Evolutionary conservation across 2,329 filamentous ascomycete species (phyloP).

Genomic region (Trichoderma guizhouense): DNA sequence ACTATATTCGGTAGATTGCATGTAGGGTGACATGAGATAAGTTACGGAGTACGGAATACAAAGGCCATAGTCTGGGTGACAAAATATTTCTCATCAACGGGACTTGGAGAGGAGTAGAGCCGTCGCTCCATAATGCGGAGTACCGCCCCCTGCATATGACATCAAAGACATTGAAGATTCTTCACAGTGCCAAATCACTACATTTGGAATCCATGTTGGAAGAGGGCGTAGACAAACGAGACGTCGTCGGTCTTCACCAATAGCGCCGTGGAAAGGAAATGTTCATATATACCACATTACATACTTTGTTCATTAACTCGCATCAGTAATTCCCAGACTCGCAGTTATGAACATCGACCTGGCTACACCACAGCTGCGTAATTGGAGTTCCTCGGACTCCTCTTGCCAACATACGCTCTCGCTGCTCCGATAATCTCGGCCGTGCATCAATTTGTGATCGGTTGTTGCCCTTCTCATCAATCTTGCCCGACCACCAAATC

Average conservation of each 20-base stretch:
- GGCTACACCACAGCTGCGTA: conserved; percentile 18
- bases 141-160: background rate
- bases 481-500: conserved; percentile 73
- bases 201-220: background rate
- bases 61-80: background rate
- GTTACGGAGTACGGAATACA: background rate
- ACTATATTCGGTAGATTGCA: background rate
- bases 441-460: conserved; percentile 67
- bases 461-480: conserved; percentile 64
- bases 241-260: background rate
- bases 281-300: background rate
- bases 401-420: conserved; percentile 68
- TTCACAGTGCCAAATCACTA: background rate
- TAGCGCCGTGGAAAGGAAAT: background rate
- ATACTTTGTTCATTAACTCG: background rate
- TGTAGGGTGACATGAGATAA: background rate
- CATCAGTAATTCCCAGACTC: conserved; percentile 1
- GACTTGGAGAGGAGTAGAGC: background rate
- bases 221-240: background rate
- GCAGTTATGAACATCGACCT: conserved; percentile 12
- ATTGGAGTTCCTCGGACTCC: conserved; percentile 64
- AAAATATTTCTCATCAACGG: background rate
- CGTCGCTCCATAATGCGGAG: background rate
- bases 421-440: conserved; percentile 69
- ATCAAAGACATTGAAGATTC: background rate